Evolutionary conservation across 1,284 basidiomycete species (phyloP), one percentile per base, ranked within the genome.

Genomic region (Sphagnurus paluster): DNA sequence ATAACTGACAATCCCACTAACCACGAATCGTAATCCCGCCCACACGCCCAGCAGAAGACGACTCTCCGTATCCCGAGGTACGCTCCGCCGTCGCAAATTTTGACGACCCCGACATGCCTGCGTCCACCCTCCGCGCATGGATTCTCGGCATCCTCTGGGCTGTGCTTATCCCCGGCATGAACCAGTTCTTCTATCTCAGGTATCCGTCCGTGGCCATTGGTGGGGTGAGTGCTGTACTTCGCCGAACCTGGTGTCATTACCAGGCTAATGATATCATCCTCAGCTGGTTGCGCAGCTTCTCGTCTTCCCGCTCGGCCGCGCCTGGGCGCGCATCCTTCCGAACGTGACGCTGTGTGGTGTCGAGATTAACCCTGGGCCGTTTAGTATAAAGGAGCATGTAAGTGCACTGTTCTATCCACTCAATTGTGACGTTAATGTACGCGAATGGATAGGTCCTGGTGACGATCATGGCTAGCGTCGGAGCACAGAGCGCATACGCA

Each of bases 371-470:
- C 84, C 87, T 16, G 86, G 86, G 14, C 82, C 84, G 2, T 90
- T 87, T 62, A 80, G 82, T 41, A 84, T 89, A 64, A 89, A 89
- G 56, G 86, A 89, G 62, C 86, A 87, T 62, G 75, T 66, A 46
- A 57, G 66, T 58, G 16, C 39, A 33, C 30, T 29, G 21, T 37
- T 43, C 19, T 39, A 9, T 24, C 24, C 36, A 23, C 2, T 13
- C 19, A 43, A 32, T 32, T 25, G 5, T 33, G n/a, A n/a, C 20
- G 42, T 14, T 39, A 24, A 20, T 28, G n/a, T 23, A 48, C 19
- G 42, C 44, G 34, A 50, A 33, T 42, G 46, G 49, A 46, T 25
- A 72, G 66, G 75, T 77, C 4, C 54, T 83, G 36, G 74, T 80
- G 50, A 80, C 76, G 2, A 71, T 91, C 59, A 91, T 91, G 85